Evolutionary conservation across 352 stramenopile species (phyloP), one percentile per base, ranked within the genome.

Genomic region (Blastocystis sp.): DNA sequence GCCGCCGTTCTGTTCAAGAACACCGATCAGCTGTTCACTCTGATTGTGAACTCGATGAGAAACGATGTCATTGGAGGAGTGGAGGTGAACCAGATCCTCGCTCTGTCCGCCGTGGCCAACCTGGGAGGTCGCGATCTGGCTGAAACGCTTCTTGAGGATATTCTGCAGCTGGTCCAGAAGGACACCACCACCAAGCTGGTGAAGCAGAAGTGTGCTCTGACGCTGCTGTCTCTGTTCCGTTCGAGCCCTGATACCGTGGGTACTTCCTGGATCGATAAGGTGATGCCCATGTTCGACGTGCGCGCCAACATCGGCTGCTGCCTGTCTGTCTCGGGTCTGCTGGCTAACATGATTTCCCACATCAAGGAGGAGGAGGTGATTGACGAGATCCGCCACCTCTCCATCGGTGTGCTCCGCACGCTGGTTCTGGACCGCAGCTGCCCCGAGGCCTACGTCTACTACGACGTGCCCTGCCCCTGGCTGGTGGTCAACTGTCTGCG

Each of bases 181-280:
- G 93, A 93, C 40, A 91, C 90, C 42, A 96, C 93, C 56, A 96
- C 94, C 63, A 90, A 93, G 0, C 90, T 95, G 57, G 94, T 98
- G 21, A 94, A 95, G 78, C 98, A 98, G 91, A 98, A 98, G 90
- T 94, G 94, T 0, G 94, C 94, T 36, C 87, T 98, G 27, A 97
- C 94, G 89, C 89, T 96, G 8, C 89, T 97, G 24, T 91, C 94
- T 49, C 91, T 98, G 51, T 91, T 97, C 69, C 90, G 94, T 54
- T 93, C 93, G 0, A 96, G 93, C 88, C 93, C 94, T 2, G 94
- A 97, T 87, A 89, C 96, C 61, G 90, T 97, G 29, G 90, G 91
- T 11, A 89, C 94, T 53, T 86, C 76, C n/a, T 88, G 87, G 76
- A 27, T 87, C 21, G 69, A 87, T 27, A 87, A 87, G 51, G 84